Conservation (phyloP, 306 rosid species). For the Cotoneaster glaucophyllus region DNA sequence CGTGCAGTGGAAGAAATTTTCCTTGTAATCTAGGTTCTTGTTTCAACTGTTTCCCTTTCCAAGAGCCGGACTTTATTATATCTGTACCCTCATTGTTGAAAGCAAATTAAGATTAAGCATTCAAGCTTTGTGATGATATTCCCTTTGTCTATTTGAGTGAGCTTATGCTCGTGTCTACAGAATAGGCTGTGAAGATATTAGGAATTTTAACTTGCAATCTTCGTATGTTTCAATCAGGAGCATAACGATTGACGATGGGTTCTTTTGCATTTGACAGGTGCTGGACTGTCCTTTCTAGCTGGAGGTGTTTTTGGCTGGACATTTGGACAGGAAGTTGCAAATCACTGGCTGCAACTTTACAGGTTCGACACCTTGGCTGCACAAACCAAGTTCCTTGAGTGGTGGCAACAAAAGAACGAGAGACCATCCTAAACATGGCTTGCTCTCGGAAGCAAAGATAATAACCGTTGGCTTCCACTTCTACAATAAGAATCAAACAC, state of each 20-base stretch:
- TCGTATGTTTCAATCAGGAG: background rate
- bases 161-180: background rate
- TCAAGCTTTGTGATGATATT: background rate
- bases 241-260: background rate
- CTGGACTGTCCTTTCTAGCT: conserved; percentile 62
- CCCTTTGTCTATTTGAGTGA: background rate
- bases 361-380: conserved; percentile 67
- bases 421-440: conserved; percentile 27
- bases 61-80: background rate
- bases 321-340: conserved; percentile 68
- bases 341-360: conserved; percentile 77
- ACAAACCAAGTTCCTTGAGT: conserved; percentile 72
- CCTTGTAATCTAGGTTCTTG: background rate
- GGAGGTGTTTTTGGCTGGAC: conserved; percentile 69
- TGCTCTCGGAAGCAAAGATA: background rate
- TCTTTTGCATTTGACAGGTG: conserved; percentile 39
- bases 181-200: background rate
- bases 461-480: conserved; percentile 5
- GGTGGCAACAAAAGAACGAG: conserved; percentile 64
- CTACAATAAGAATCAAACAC: conserved; percentile 27
- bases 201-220: background rate
- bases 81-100: background rate
- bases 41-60: background rate
- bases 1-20: background rate
- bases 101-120: background rate